phyloP scores from a whole-genome alignment of 768 basidiomycete species.

The Phlebiopsis gigantea region DNA sequence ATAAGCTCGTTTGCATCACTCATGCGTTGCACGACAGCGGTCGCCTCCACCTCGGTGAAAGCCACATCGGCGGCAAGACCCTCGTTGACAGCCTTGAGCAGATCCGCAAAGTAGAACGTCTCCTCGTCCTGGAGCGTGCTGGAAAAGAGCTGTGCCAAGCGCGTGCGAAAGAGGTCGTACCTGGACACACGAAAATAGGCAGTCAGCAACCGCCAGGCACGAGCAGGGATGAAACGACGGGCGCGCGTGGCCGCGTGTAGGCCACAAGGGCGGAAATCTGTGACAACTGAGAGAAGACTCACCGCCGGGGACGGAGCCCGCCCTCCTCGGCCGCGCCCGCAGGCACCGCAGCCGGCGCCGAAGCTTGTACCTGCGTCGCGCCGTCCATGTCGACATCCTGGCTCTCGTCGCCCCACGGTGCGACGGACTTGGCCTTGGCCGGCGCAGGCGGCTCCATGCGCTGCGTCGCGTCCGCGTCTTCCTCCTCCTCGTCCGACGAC shows the following conservation, averaged over 20 bases:
- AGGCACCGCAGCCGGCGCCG: slow-evolving; percentile 26
- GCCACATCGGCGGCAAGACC: slow-evolving; percentile 62
- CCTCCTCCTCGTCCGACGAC: slow-evolving; percentile 39
- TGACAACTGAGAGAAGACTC: no score
- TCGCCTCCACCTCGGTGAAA: slow-evolving; percentile 82
- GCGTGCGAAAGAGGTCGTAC: slow-evolving; percentile 72
- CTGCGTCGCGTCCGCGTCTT: slow-evolving; percentile 13
- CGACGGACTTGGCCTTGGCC: slow-evolving; percentile 24
- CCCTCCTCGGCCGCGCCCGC: slow-evolving; percentile 34
- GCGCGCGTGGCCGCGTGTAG: no score
- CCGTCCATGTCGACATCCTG: slow-evolving; percentile 63
- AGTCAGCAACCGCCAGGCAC: neutral
- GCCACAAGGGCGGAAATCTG: no score
- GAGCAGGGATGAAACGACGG: no score
- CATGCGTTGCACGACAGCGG: slow-evolving; percentile 69
- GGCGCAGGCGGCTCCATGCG: slow-evolving; percentile 37
- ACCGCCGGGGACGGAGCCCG: slow-evolving; percentile 56
- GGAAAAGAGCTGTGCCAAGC: slow-evolving; percentile 68
- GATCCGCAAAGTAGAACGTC: slow-evolving; percentile 60
- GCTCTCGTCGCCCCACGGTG: slow-evolving; percentile 66
- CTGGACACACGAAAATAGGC: slow-evolving; percentile 32
- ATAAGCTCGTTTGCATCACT: slow-evolving; percentile 76
- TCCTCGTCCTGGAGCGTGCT: slow-evolving; percentile 71
- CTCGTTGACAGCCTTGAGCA: slow-evolving; percentile 73
- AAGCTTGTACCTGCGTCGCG: slow-evolving; percentile 11